Evolutionary conservation across 108 stramenopile species (phyloP).

Genomic region (Stephanodiscus minutulus): DNA sequence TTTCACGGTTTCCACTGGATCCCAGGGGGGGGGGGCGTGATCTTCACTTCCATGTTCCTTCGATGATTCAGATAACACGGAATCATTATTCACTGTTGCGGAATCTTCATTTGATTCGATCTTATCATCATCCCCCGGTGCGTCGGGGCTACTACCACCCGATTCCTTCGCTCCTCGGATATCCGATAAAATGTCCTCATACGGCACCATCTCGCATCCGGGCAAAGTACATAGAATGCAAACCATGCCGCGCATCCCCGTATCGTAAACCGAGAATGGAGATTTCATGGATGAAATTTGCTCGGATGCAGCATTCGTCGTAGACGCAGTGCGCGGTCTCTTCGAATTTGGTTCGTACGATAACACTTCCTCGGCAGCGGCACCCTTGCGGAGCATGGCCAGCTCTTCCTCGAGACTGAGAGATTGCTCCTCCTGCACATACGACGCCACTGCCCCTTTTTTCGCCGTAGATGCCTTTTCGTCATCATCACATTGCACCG

Average conservation of each 20-base stretch:
- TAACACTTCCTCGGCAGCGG: conserved; percentile 46
- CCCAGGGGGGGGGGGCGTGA: conserved; percentile 46
- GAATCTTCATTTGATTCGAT: conserved; percentile 10
- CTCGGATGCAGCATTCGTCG: not conserved
- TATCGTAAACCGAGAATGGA: conserved; percentile 64
- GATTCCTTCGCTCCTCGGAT: conserved; percentile 22
- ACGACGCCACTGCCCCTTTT: too few species aligned
- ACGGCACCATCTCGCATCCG: conserved; percentile 52
- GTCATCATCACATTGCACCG: not conserved
- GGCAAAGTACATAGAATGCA: conserved; percentile 62
- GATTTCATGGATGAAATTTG: conserved; percentile 32
- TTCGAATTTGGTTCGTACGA: conserved; percentile 28
- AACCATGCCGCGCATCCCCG: conserved; percentile 69
- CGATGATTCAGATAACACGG: not conserved
- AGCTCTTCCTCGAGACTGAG: conserved; percentile 81
- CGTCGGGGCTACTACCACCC: not conserved
- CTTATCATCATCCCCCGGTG: conserved; percentile 2
- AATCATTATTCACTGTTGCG: conserved; percentile 4
- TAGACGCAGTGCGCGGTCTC: conserved; percentile 12
- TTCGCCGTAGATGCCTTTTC: not conserved
- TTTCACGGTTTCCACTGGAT: conserved; percentile 69
- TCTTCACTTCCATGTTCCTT: not conserved
- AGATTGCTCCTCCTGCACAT: conserved; percentile 10
- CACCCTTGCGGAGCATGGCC: conserved; percentile 55
- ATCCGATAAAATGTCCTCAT: conserved; percentile 38